These are phyloP conservation scores for Besnoitia besnoiti DNA, from an alignment of 169 alveolate genomes.

Conservation along the genomic window DNA sequence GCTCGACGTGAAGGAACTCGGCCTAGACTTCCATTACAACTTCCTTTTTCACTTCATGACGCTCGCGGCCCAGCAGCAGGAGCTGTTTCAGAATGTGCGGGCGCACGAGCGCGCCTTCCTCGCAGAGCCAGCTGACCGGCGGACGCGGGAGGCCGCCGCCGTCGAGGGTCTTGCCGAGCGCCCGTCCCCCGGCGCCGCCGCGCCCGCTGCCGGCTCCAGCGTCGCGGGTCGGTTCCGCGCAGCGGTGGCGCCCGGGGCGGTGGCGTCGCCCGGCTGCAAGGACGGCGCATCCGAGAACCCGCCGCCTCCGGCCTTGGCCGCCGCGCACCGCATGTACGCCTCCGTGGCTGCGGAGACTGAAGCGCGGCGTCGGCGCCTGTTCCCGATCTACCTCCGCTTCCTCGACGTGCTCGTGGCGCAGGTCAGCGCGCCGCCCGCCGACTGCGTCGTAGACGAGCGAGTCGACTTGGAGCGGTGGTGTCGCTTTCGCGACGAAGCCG, in stretches of 20 bases:
- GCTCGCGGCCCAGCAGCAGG: slow-evolving; percentile 48
- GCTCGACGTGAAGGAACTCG: slow-evolving; percentile 46
- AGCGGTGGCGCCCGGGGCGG: no score
- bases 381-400: neutral
- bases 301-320: neutral
- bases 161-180: neutral
- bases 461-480: slow-evolving; percentile 40
- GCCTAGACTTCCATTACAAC: slow-evolving; percentile 52
- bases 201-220: no score
- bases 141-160: neutral
- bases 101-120: neutral
- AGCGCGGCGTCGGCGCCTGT: neutral
- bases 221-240: neutral
- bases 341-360: neutral
- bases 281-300: neutral
- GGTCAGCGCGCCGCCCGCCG: slow-evolving; percentile 21
- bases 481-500: slow-evolving; percentile 33
- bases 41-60: slow-evolving; percentile 55
- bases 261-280: no score
- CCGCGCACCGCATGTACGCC: neutral
- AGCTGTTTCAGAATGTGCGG: neutral
- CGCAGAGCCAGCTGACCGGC: neutral
- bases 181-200: neutral
- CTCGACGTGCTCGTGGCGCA: neutral
- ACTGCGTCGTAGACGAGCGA: neutral